Percentiles rank a stretch among this genome's conserved stretches.
These are phyloP conservation scores for Xylariaceae sp. DNA, from an alignment of 2,329 filamentous ascomycete genomes.

Conservation along the genomic window DNA sequence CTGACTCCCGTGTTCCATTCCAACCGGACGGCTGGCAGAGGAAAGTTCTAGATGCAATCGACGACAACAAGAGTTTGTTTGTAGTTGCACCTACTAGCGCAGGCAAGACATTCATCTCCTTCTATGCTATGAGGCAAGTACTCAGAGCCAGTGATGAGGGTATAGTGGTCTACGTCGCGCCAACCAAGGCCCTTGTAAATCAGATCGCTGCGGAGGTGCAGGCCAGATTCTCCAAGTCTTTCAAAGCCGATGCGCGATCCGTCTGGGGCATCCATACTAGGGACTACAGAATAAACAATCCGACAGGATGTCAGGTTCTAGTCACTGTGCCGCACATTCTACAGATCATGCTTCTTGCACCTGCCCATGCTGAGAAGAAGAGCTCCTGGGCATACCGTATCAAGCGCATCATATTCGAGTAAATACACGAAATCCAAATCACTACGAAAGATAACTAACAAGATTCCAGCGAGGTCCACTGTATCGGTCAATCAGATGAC, in stretches of 20 bases:
- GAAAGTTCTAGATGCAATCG: conserved; percentile 74
- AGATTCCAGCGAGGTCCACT: conserved; percentile 68
- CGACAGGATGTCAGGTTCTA: conserved; percentile 74
- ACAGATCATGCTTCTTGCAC: conserved; percentile 76
- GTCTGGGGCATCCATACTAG: conserved; percentile 82
- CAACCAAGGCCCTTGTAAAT: conserved; percentile 82
- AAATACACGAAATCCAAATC: background rate
- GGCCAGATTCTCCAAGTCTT: conserved; percentile 73
- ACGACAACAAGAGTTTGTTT: conserved; percentile 72
- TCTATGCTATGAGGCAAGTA: conserved; percentile 83
- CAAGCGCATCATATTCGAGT: conserved; percentile 78
- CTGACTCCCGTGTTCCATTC: conserved; percentile 73
- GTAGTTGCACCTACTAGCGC: conserved; percentile 80
- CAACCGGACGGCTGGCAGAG: conserved; percentile 80
- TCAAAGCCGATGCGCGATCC: conserved; percentile 65
- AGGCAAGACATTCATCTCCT: conserved; percentile 84
- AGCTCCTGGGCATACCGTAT: conserved; percentile 69
- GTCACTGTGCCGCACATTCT: conserved; percentile 81
- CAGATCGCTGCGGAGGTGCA: conserved; percentile 83
- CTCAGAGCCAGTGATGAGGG: conserved; percentile 72
- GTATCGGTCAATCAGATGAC: conserved; percentile 77
- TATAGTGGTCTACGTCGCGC: conserved; percentile 79
- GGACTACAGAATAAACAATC: conserved; percentile 77
- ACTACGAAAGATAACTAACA: background rate
- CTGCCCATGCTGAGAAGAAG: conserved; percentile 64